These are phyloP conservation scores for Phytophthora pluvialis DNA, from an alignment of 352 stramenopile species.

Conservation along the genomic window DNA sequence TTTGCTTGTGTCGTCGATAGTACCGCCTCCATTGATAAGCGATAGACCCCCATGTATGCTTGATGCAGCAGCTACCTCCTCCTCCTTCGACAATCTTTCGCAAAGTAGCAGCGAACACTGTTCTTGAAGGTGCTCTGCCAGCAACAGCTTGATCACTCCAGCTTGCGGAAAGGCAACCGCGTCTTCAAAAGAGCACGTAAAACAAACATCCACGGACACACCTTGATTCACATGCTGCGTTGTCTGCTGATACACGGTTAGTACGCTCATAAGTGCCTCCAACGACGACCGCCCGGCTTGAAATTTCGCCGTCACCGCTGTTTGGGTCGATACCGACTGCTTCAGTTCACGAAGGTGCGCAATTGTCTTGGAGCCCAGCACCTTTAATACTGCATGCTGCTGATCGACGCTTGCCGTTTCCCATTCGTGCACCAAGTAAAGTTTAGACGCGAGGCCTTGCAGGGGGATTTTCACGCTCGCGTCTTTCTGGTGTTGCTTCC, in stretches of 20 bases:
- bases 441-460: slow-evolving; percentile 56
- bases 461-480: slow-evolving; percentile 45
- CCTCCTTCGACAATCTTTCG: slow-evolving; percentile 56
- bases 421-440: slow-evolving; percentile 62
- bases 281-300: slow-evolving; percentile 28
- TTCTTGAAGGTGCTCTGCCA: slow-evolving; percentile 77
- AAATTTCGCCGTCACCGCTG: slow-evolving; percentile 7
- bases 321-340: slow-evolving; percentile 6
- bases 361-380: slow-evolving; percentile 26
- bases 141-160: slow-evolving; percentile 64
- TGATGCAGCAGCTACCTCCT: slow-evolving; percentile 23
- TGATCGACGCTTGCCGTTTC: slow-evolving; percentile 23
- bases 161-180: slow-evolving; percentile 52
- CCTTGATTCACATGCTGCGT: slow-evolving; percentile 1
- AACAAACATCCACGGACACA: slow-evolving; percentile 40
- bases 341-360: slow-evolving; percentile 30
- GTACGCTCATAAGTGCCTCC: slow-evolving; percentile 30
- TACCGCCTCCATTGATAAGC: neutral
- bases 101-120: slow-evolving; percentile 73
- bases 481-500: slow-evolving; percentile 45
- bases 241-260: slow-evolving; percentile 18
- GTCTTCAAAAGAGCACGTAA: slow-evolving; percentile 53
- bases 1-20: neutral
- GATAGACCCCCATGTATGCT: neutral
- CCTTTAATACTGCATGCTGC: slow-evolving; percentile 25